phyloP scores from a whole-genome alignment of 805 yeast species.

The Dipodascopsis tothii region DNA sequence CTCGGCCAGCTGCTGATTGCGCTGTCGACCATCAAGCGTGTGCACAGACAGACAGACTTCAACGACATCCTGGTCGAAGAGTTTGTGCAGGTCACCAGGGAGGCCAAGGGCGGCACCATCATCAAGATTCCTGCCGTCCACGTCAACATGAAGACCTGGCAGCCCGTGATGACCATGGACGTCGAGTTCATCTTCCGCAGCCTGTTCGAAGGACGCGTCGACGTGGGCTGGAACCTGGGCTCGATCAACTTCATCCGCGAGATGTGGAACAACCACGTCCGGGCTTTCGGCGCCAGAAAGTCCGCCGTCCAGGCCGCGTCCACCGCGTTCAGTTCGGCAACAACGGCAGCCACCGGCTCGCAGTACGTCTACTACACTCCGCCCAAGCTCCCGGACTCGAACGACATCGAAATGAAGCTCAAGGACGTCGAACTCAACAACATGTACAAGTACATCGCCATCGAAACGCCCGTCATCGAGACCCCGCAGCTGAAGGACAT shows the following conservation, averaged over 20 bases:
- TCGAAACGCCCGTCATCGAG: constrained; percentile 72
- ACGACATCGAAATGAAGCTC: constrained; percentile 37
- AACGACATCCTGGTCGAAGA: constrained; percentile 43
- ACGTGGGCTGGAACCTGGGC: constrained; percentile 89
- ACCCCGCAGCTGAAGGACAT: constrained; percentile 84
- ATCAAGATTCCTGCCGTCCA: constrained; percentile 69
- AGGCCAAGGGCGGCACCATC: constrained; percentile 71
- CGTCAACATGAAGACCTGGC: constrained; percentile 70
- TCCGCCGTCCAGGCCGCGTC: constrained; percentile 30
- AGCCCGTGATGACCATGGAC: constrained; percentile 39
- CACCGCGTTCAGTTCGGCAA: constrained; percentile 17
- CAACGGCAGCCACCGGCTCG: constrained; percentile 6
- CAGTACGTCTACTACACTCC: constrained; percentile 5
- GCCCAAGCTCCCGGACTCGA: constrained; percentile 29
- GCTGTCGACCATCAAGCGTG: constrained; percentile 50
- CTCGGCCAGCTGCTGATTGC: constrained; percentile 61
- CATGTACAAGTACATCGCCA: constrained; percentile 51
- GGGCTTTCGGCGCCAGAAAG: constrained; percentile 58
- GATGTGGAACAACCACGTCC: constrained; percentile 82
- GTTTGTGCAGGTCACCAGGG: constrained; percentile 48
- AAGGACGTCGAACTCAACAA: constrained; percentile 39
- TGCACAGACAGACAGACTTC: constrained; percentile 42
- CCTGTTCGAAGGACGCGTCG: constrained; percentile 81
- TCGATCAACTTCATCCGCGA: constrained; percentile 82
- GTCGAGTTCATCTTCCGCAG: constrained; percentile 65